These are phyloP conservation scores for Exophiala calicioides DNA, from an alignment of 2,329 filamentous ascomycete genomes.

Conservation along the genomic window DNA sequence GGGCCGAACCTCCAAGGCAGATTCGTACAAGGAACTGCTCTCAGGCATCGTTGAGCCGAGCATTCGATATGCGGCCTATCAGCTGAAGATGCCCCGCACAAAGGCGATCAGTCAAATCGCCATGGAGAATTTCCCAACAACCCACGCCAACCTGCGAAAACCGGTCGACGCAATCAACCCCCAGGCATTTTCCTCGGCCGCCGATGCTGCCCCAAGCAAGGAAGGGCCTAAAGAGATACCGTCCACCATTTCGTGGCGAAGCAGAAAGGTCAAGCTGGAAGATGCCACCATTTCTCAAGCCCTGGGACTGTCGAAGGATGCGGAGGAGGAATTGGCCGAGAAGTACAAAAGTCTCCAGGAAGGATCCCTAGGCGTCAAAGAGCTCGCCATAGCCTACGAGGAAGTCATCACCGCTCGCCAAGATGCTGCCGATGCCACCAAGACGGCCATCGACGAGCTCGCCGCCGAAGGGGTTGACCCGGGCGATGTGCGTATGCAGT, in stretches of 20 bases:
- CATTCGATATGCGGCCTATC: slow-evolving; percentile 91
- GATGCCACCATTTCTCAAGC: slow-evolving; percentile 89
- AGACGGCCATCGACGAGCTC: slow-evolving; percentile 89
- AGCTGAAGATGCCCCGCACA: slow-evolving; percentile 82
- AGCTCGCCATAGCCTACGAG: slow-evolving; percentile 85
- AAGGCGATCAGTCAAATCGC: slow-evolving; percentile 78
- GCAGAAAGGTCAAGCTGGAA: slow-evolving; percentile 81
- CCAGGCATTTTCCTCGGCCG: slow-evolving; percentile 54
- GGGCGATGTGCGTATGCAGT: slow-evolving; percentile 84
- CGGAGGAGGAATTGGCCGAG: slow-evolving; percentile 52
- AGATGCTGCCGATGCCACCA: slow-evolving; percentile 90
- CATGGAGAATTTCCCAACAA: slow-evolving; percentile 72
- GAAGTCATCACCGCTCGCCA: slow-evolving; percentile 86
- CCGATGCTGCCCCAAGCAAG: slow-evolving; percentile 55
- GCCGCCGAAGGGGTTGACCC: slow-evolving; percentile 79
- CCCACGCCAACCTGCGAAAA: slow-evolving; percentile 57
- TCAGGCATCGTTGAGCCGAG: slow-evolving; percentile 87
- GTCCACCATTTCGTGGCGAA: slow-evolving; percentile 80
- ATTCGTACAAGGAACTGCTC: slow-evolving; percentile 82
- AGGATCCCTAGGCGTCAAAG: slow-evolving; percentile 53
- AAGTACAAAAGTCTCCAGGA: slow-evolving; percentile 17
- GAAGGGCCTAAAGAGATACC: slow-evolving; percentile 58
- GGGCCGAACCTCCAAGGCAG: slow-evolving; percentile 65
- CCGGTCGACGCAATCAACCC: slow-evolving; percentile 72
- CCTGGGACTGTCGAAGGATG: slow-evolving; percentile 66